phyloP scores from a whole-genome alignment of 2,329 filamentous ascomycete genomes.

The Dactylellina drechsleri region DNA sequence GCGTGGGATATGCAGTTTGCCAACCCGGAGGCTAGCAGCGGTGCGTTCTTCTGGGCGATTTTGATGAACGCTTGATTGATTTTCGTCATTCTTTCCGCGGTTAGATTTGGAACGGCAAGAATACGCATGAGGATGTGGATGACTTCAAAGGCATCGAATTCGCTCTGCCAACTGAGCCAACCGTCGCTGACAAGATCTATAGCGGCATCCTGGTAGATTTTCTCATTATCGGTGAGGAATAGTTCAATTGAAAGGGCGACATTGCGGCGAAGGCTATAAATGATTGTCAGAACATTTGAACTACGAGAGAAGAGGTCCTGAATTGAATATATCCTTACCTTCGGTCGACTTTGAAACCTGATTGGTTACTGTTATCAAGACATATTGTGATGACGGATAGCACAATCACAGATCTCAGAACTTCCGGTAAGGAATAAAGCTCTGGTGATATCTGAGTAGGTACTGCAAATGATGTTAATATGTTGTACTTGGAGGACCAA shows the following conservation, averaged over 20 bases:
- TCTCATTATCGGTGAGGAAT: conserved; percentile 56
- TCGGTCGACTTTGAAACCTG: conserved; percentile 52
- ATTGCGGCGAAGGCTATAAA: conserved; percentile 55
- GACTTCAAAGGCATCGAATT: conserved; percentile 57
- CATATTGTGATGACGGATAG: conserved; percentile 55
- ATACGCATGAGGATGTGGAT: conserved; percentile 58
- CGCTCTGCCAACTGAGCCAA: conserved; percentile 56
- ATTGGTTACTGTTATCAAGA: conserved; percentile 51
- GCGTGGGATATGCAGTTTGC: conserved; percentile 57
- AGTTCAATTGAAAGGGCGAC: conserved; percentile 57
- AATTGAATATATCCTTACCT: conserved; percentile 12
- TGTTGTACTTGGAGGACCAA: neutral
- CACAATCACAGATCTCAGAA: conserved; percentile 56
- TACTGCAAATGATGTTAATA: conserved; percentile 29
- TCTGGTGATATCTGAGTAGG: conserved; percentile 57
- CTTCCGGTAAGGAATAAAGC: conserved; percentile 56
- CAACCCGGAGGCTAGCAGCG: conserved; percentile 56
- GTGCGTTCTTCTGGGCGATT: conserved; percentile 57
- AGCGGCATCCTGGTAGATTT: conserved; percentile 57
- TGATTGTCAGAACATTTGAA: conserved; percentile 1
- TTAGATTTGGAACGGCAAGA: conserved; percentile 53
- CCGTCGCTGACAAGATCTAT: conserved; percentile 57
- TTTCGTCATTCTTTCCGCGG: conserved; percentile 35
- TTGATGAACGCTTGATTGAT: conserved; percentile 54
- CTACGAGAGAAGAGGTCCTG: neutral